These are phyloP conservation scores for Pholiota conissans DNA, from an alignment of 768 basidiomycete species.

Conservation along the genomic window DNA sequence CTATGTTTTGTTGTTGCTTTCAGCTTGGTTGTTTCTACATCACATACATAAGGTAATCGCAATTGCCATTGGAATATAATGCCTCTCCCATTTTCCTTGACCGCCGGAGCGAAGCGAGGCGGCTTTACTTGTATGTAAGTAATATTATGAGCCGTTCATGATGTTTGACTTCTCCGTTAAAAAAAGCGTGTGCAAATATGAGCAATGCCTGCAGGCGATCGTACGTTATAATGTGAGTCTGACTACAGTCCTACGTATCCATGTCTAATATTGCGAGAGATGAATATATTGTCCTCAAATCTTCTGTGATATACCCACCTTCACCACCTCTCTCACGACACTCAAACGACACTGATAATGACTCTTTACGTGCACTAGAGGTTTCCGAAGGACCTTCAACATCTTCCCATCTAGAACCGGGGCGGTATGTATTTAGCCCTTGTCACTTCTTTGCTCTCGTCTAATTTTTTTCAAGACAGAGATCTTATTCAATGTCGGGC, in stretches of 20 bases:
- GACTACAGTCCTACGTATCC: no score
- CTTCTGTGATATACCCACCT: slow-evolving; percentile 39
- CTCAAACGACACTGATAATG: slow-evolving; percentile 64
- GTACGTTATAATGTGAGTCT: not conserved
- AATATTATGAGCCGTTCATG: slow-evolving; percentile 3
- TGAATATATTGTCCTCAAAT: slow-evolving; percentile 47
- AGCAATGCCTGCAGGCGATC: not conserved
- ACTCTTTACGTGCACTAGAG: slow-evolving; percentile 79
- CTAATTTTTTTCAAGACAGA: slow-evolving; percentile 29
- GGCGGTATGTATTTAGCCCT: slow-evolving; percentile 26
- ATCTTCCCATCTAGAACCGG: slow-evolving; percentile 27
- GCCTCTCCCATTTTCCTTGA: no score
- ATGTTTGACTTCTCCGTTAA: no score
- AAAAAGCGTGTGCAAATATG: not conserved
- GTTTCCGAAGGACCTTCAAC: slow-evolving; percentile 60
- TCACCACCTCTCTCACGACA: slow-evolving; percentile 39
- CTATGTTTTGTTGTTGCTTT: no score
- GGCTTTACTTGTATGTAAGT: no score
- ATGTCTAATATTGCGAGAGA: slow-evolving; percentile 41
- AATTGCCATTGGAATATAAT: no score
- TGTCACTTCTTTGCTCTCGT: not conserved
- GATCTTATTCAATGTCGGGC: slow-evolving; percentile 71
- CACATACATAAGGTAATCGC: no score
- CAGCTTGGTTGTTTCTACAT: no score
- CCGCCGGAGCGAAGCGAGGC: no score